Percentiles rank a stretch among this genome's conserved stretches.
These are phyloP conservation scores for Candida multigemmis DNA, from an alignment of 805 yeast genomes.

Conservation along the genomic window DNA sequence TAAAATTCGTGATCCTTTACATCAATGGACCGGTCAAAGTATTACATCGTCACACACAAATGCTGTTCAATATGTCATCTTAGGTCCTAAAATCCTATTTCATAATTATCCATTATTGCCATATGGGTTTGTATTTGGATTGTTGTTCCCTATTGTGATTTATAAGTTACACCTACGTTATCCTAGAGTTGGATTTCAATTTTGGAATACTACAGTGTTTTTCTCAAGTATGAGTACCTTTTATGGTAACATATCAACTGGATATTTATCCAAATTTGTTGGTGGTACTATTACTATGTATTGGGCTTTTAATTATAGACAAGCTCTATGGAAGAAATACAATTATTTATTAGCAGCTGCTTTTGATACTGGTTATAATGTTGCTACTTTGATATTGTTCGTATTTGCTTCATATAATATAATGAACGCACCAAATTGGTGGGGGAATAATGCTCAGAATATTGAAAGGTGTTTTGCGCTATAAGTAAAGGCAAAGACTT, in stretches of 20 bases:
- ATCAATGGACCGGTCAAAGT: constrained; percentile 45
- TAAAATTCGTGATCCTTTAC: constrained; percentile 30
- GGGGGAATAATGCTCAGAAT: constrained; percentile 37
- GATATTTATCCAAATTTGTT: constrained; percentile 37
- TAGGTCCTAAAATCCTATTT: constrained; percentile 39
- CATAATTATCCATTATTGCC: constrained; percentile 34
- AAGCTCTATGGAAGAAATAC: constrained; percentile 30
- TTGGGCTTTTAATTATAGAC: constrained; percentile 30
- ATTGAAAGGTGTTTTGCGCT: constrained; percentile 40
- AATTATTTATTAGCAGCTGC: constrained; percentile 45
- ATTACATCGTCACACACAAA: constrained; percentile 35
- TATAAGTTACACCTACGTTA: constrained; percentile 16
- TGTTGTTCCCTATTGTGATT: constrained; percentile 25
- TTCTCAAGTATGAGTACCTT: constrained; percentile 39
- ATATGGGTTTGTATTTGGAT: constrained; percentile 34
- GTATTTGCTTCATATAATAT: constrained; percentile 14
- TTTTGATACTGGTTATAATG: constrained; percentile 40
- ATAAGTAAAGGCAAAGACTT: constrained; percentile 1
- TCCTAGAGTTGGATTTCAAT: constrained; percentile 19
- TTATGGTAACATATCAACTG: constrained; percentile 43
- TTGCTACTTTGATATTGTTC: constrained; percentile 32
- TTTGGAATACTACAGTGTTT: constrained; percentile 40
- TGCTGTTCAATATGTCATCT: constrained; percentile 41
- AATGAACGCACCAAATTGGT: constrained; percentile 33
- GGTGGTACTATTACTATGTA: constrained; percentile 41